Evolutionary conservation across 2,329 filamentous ascomycete genomes (phyloP).

Genomic region (Aspergillus nomiae): DNA sequence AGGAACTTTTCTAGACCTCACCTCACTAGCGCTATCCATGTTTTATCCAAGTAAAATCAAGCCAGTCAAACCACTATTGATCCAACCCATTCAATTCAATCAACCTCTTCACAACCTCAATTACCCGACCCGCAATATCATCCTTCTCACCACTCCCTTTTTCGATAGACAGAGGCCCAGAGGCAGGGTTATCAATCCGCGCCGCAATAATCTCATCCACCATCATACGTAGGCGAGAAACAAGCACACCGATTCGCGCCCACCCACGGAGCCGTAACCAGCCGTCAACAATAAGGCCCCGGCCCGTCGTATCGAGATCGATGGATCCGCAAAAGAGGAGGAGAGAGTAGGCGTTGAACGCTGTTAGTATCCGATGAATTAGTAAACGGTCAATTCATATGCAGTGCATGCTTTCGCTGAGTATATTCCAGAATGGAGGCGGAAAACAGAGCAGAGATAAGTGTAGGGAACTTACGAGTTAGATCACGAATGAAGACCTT

Average conservation of each 20-base stretch:
- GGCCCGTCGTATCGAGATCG: slow-evolving; percentile 80
- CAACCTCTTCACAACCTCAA: slow-evolving; percentile 74
- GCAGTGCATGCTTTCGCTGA: neutral
- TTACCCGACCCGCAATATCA: slow-evolving; percentile 53
- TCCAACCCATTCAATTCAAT: slow-evolving; percentile 90
- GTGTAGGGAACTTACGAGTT: slow-evolving; percentile 65
- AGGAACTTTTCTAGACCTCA: neutral
- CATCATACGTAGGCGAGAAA: slow-evolving; percentile 79
- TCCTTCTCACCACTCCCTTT: neutral
- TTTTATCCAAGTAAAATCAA: slow-evolving; percentile 4
- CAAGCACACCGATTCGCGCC: slow-evolving; percentile 90
- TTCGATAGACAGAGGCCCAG: slow-evolving; percentile 50
- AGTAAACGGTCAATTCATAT: slow-evolving; percentile 4
- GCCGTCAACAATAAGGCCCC: slow-evolving; percentile 86
- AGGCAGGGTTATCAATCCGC: slow-evolving; percentile 74
- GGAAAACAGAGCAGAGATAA: neutral
- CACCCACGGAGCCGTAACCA: slow-evolving; percentile 87
- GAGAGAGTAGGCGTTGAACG: slow-evolving; percentile 86
- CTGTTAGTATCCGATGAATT: slow-evolving; percentile 18
- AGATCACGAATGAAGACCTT: slow-evolving; percentile 92
- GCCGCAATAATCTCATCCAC: slow-evolving; percentile 80
- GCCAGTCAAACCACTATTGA: slow-evolving; percentile 43
- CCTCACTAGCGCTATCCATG: neutral
- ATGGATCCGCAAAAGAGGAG: slow-evolving; percentile 87
- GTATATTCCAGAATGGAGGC: neutral